Evolutionary conservation across 169 alveolate genomes (phyloP).

Genomic region (Plasmodium inui): DNA sequence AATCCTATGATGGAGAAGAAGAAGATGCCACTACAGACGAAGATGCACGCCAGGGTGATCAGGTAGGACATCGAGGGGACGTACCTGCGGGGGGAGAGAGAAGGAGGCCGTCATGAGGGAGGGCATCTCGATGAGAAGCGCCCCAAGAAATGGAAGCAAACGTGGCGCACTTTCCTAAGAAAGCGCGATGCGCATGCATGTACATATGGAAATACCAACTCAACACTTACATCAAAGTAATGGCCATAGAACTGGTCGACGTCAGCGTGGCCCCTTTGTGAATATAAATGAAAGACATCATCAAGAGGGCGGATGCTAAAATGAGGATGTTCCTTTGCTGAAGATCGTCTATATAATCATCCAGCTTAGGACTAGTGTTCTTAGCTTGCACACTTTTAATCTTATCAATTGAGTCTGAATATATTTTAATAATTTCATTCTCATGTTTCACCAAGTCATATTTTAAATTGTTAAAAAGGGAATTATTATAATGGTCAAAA

Average conservation of each 20-base stretch:
- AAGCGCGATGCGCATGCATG: not conserved
- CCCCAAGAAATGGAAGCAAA: not conserved
- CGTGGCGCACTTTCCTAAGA: not conserved
- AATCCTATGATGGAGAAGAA: constrained; percentile 68
- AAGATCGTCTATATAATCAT: constrained; percentile 71
- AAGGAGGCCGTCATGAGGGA: not conserved
- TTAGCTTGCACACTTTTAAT: constrained; percentile 18
- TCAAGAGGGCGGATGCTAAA: constrained; percentile 29
- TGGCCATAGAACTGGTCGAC: constrained; percentile 54
- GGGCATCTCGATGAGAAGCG: not conserved
- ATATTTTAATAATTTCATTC: constrained; percentile 47
- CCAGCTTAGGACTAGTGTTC: constrained; percentile 47
- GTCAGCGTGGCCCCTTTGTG: constrained; percentile 75
- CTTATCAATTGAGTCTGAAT: constrained; percentile 47
- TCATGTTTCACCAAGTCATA: constrained; percentile 71
- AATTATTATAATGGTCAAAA: constrained; percentile 37
- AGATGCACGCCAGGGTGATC: constrained; percentile 62
- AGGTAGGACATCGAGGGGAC: constrained; percentile 71
- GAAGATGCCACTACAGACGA: constrained; percentile 71
- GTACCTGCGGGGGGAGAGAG: constrained; percentile 18
- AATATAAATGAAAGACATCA: constrained; percentile 75
- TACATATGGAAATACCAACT: not conserved
- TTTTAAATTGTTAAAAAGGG: constrained; percentile 39
- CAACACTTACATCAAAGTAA: constrained; percentile 38
- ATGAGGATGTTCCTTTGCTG: constrained; percentile 67